A percentile compares a stretch with the other conserved stretches of the same genome.
Evolutionary conservation across 129 eudicot genomes (phyloP).

Genomic region (Scalesia atractyloides): DNA sequence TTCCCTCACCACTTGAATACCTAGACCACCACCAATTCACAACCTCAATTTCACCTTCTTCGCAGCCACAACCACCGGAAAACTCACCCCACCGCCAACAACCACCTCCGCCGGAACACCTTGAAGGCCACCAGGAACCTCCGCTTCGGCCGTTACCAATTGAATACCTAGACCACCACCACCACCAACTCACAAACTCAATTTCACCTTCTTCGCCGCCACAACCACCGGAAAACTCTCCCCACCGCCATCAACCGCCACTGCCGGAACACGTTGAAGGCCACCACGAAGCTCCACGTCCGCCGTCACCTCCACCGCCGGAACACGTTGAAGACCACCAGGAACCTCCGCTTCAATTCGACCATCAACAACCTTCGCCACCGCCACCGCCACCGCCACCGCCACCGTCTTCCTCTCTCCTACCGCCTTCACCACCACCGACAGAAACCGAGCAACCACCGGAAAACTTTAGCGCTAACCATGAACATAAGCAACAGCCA

Average conservation of each 20-base stretch:
- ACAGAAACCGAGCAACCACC: conserved; percentile 18
- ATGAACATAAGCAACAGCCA: conserved; percentile 10
- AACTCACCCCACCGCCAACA: conserved; percentile 11
- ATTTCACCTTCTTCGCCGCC: conserved; percentile 24
- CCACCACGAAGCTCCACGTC: conserved; percentile 16
- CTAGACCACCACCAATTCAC: conserved; percentile 20
- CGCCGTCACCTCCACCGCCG: conserved; percentile 36
- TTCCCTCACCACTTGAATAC: conserved; percentile 19
- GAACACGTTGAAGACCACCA: conserved; percentile 12
- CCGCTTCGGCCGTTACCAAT: conserved; percentile 18
- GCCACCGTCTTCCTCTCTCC: conserved; percentile 31
- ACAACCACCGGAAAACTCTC: conserved; percentile 14
- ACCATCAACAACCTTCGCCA: neutral
- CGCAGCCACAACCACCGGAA: conserved; percentile 18
- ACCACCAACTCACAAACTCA: conserved; percentile 18
- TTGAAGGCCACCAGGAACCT: conserved; percentile 11
- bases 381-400: conserved; percentile 44
- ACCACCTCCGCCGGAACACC: conserved; percentile 16
- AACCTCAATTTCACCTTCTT: conserved; percentile 25
- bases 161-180: conserved; percentile 21
- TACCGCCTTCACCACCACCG: conserved; percentile 36
- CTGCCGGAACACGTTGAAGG: conserved; percentile 15
- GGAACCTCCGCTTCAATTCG: conserved; percentile 9
- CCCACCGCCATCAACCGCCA: conserved; percentile 9
- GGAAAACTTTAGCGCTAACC: conserved; percentile 4